Conservation (phyloP, 208 protist species). For the Acanthamoeba triangularis region DNA sequence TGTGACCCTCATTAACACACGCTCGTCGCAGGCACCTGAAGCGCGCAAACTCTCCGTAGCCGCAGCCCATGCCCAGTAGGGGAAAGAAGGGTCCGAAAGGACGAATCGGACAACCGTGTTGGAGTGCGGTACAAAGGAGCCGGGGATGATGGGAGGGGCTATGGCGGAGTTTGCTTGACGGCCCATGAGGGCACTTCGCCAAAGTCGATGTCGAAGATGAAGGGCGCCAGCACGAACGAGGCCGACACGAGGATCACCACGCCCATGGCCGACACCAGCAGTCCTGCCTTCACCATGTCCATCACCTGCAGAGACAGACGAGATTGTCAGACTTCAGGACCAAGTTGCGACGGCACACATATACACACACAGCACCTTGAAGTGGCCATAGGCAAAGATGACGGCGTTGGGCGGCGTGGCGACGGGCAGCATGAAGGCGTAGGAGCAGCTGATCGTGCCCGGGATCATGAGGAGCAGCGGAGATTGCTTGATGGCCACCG, state of each 20-base stretch:
- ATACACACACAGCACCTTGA: not conserved
- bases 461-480: constrained; percentile 69
- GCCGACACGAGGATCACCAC: constrained; percentile 34
- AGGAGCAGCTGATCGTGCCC: constrained; percentile 64
- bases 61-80: too few species aligned
- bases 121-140: too few species aligned
- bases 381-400: constrained; percentile 39
- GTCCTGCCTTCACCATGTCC: constrained; percentile 58
- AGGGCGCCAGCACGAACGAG: constrained; percentile 11
- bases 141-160: too few species aligned
- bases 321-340: not conserved
- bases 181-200: constrained; percentile 40
- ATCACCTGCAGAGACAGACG: not conserved
- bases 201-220: constrained; percentile 67
- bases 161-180: not conserved
- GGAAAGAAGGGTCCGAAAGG: too few species aligned
- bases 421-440: constrained; percentile 77
- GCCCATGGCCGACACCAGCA: constrained; percentile 40
- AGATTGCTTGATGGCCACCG: constrained; percentile 61
- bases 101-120: too few species aligned
- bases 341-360: too few species aligned
- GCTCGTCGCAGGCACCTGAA: too few species aligned
- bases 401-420: constrained; percentile 72
- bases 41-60: too few species aligned
- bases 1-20: too few species aligned